Base-by-base conservation (phyloP, 371 early-diverging fungal species). In the Apophysomyces variabilis region DNA sequence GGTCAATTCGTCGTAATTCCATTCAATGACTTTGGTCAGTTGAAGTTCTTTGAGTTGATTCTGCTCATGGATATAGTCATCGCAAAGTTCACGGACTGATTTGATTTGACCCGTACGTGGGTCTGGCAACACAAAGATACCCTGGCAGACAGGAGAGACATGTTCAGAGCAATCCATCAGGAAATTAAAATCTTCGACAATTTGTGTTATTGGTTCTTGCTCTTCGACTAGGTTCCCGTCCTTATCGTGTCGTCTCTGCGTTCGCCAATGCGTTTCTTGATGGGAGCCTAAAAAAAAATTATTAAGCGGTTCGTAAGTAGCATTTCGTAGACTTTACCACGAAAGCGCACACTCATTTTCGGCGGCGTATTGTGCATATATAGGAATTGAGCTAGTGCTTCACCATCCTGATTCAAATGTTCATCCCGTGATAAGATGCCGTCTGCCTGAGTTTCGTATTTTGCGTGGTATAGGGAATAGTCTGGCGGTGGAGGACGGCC, bases 371-470 rank as follows among this genome's bases (percentile, higher is more conserved):
- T 83, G 45, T 78, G 77, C 32, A 77, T 72, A 44, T 72, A 64
- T 38, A 83, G 45, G 38, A 83, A 83, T 57, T 79, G 81, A 0
- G 70, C 56, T 3, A 83, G 61, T 11, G 84, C 84, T 56, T 83
- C 84, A 8, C 75, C 75, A 62, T 83, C 84, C 5, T 68, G 38
- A 47, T 83, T 83, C 3, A 83, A 66, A 46, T 83, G 81, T 4
- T 47, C 57, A 36, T 83, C 84, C 9, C 79, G 66, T n/a, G 79
- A 76, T 13, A 67, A 5, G 13, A 66, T 16, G 13, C 75, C 78
- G 14, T 68, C 62, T 38, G 32, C 44, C 32, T 58, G 54, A 4
- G n/a, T 54, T 57, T 66, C 54, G 62, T 57, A 75, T 26, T 44
- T 61, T 26, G 84, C 81, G 54, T 64, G 66, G 44, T 83, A 76